These are phyloP conservation scores for Lotmaria passim DNA, from an alignment of 208 protist genomes.

Conservation along the genomic window DNA sequence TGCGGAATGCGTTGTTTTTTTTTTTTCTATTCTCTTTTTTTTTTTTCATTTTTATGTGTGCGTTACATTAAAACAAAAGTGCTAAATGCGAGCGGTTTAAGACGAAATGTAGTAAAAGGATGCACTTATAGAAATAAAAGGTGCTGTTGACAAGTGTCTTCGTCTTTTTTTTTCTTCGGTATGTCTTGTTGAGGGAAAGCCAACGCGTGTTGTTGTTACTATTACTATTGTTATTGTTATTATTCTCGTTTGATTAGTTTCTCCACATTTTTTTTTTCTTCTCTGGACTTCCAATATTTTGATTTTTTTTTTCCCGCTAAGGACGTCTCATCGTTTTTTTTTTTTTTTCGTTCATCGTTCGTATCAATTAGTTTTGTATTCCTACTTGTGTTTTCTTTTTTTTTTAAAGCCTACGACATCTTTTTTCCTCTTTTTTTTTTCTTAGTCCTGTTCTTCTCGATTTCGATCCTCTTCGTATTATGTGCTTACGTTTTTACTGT, in stretches of 20 bases:
- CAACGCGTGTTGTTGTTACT: background rate
- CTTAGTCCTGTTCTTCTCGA: background rate
- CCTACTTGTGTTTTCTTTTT: background rate
- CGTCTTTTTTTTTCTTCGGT: background rate
- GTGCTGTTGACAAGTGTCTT: no score
- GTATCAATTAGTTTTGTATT: background rate
- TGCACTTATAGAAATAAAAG: no score
- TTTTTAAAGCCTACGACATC: background rate
- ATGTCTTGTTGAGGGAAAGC: no score
- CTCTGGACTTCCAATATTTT: background rate
- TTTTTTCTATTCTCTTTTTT: slow-evolving; percentile 15
- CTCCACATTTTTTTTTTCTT: slow-evolving; percentile 19
- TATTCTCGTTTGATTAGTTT: slow-evolving; percentile 3
- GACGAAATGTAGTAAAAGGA: no score
- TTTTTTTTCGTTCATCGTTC: background rate
- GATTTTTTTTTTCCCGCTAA: background rate
- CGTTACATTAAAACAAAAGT: no score
- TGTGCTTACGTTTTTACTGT: background rate
- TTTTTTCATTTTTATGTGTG: background rate
- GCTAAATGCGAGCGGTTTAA: no score
- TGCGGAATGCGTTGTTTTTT: slow-evolving; percentile 9
- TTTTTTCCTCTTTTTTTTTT: slow-evolving; percentile 3
- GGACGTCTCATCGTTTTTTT: background rate
- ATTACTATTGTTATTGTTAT: slow-evolving; percentile 1
- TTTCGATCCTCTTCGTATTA: background rate